These are phyloP conservation scores for Blastomyces emzantsi DNA, from an alignment of 2,329 filamentous ascomycete genomes.

Conservation along the genomic window DNA sequence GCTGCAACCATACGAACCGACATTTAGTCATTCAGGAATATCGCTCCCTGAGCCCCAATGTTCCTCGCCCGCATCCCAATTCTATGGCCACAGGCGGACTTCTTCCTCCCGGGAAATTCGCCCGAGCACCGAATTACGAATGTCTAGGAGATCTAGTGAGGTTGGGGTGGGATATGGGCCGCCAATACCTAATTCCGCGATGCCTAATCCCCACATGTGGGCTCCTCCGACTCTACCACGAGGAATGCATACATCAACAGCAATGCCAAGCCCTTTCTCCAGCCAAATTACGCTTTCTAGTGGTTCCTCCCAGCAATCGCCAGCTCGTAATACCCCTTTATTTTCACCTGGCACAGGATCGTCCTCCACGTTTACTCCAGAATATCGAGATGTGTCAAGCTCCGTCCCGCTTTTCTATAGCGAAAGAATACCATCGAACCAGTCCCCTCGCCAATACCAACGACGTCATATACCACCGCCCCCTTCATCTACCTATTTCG, in stretches of 20 bases:
- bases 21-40: constrained; percentile 12
- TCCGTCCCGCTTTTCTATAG: constrained; percentile 5
- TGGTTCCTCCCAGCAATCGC: constrained; percentile 4
- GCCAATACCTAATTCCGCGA: constrained; percentile 8
- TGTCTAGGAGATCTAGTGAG: constrained; percentile 5
- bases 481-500: constrained; percentile 7
- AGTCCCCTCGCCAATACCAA: constrained; percentile 9
- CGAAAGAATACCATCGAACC: constrained; percentile 6
- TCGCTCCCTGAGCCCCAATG: constrained; percentile 10
- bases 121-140: constrained; percentile 14
- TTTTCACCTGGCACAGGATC: not conserved
- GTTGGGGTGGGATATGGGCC: constrained; percentile 10
- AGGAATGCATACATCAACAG: constrained; percentile 10
- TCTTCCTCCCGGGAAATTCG: constrained; percentile 16
- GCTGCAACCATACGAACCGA: constrained; percentile 15
- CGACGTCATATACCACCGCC: not conserved
- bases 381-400: constrained; percentile 2
- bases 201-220: constrained; percentile 8
- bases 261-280: not conserved
- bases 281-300: constrained; percentile 6
- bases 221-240: constrained; percentile 10
- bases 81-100: constrained; percentile 10
- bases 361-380: not conserved
- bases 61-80: constrained; percentile 1
- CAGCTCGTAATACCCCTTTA: not conserved